These are phyloP conservation scores for Hyaloperonospora brassicae DNA, from an alignment of 352 stramenopile species.

Conservation along the genomic window DNA sequence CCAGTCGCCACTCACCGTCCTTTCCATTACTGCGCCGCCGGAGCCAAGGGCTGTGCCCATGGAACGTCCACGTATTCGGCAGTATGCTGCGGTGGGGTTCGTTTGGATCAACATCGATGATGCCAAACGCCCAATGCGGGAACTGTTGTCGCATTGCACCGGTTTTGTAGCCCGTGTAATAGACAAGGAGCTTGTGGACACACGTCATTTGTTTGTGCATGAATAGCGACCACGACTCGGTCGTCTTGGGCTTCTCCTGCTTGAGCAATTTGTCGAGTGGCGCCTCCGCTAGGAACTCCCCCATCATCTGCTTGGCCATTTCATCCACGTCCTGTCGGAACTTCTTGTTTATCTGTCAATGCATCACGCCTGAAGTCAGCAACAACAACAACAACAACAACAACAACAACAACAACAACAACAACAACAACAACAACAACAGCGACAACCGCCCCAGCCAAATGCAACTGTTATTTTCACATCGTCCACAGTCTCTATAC, in stretches of 20 bases:
- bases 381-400: neutral
- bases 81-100: slow-evolving; percentile 48
- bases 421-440: neutral
- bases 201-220: slow-evolving; percentile 67
- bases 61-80: slow-evolving; percentile 73
- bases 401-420: neutral
- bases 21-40: slow-evolving; percentile 55
- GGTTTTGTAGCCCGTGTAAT: slow-evolving; percentile 80
- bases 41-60: slow-evolving; percentile 56
- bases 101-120: slow-evolving; percentile 70
- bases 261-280: slow-evolving; percentile 36
- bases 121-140: slow-evolving; percentile 62
- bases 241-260: slow-evolving; percentile 27
- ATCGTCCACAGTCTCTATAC: too few species aligned
- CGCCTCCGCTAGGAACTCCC: slow-evolving; percentile 33
- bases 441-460: neutral
- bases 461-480: neutral
- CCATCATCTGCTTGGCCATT: slow-evolving; percentile 37
- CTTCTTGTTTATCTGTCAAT: slow-evolving; percentile 36
- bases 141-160: slow-evolving; percentile 52
- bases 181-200: slow-evolving; percentile 73
- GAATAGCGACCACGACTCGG: slow-evolving; percentile 55
- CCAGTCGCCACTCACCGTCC: slow-evolving; percentile 62
- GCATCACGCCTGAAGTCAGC: slow-evolving; percentile 13
- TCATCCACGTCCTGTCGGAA: slow-evolving; percentile 41